Base-by-base conservation (phyloP, 202 grass and related monocot species). In the Panicum virgatum region DNA sequence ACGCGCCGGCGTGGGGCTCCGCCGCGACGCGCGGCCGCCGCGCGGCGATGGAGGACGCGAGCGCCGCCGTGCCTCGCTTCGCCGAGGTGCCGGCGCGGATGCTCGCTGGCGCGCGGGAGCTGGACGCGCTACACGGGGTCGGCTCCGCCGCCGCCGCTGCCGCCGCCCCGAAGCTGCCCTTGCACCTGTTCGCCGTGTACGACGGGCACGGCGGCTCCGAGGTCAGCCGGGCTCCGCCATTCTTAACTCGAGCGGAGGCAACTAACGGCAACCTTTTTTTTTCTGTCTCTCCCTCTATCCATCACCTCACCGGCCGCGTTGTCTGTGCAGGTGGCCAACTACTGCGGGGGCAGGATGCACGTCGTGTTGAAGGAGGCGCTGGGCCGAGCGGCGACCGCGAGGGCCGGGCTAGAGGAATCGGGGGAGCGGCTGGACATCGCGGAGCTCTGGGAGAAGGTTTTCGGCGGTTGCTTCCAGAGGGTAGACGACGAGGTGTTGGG, bases 121-220 rank as follows among this genome's bases (percentile, higher is more conserved):
- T 90, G 59, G 73, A 80, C 50, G 83, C 62, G 38, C n/a, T n/a
- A n/a, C 82, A 76, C 26, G 82, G 53, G 46, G 22, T 38, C 12
- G 81, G 67, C 51, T n/a, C n/a, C n/a, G n/a, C n/a, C n/a, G 61
- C 44, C 40, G 87, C 88, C 81, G 78, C 84, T 12, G 25, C 84
- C 16, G 20, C 70, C 30, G 26, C 72, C 12, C 62, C 88, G 26
- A 64, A 72, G 26, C 59, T 92, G 44, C 62, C 89, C 12, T 73
- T 77, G n/a, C 90, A 92, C 79, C 89, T 92, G 30, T 86, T 96
- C 80, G 93, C 88, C 62, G 85, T 96, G 34, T 96, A 89, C 85
- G 90, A 93, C 70, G 93, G 93, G 14, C 93, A 96, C 73, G 90
- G 90, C 32, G 93, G 93, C 66, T 59, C 93, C 43, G 80, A 87